These are phyloP conservation scores for Lasiosphaeris hirsuta DNA, from an alignment of 495 filamentous ascomycete genomes.

Conservation along the genomic window DNA sequence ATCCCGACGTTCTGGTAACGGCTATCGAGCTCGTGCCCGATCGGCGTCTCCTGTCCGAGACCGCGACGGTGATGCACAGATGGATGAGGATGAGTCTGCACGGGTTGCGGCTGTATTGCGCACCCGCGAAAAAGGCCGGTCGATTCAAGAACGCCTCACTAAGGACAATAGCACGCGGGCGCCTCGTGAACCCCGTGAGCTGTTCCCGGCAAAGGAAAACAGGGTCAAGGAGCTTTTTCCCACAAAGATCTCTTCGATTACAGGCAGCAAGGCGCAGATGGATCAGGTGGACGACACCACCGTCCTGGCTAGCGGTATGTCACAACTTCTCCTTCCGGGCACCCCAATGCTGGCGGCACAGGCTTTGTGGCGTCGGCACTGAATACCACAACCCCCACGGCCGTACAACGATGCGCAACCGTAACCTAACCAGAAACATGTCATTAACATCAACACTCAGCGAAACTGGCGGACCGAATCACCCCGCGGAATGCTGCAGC, in stretches of 20 bases:
- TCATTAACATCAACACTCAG: conserved; percentile 25
- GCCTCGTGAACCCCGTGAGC: conserved; percentile 39
- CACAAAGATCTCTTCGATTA: conserved; percentile 39
- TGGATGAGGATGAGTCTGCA: conserved; percentile 36
- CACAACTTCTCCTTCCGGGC: conserved; percentile 16
- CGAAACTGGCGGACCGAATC: conserved; percentile 41
- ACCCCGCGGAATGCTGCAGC: conserved; percentile 21
- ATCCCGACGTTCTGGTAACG: conserved; percentile 22
- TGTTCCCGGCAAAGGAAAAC: conserved; percentile 60
- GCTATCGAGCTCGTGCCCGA: conserved; percentile 54
- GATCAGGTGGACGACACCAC: conserved; percentile 44
- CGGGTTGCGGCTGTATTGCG: conserved; percentile 30
- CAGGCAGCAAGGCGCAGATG: conserved; percentile 34
- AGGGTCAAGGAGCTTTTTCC: conserved; percentile 69
- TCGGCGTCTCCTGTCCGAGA: conserved; percentile 69
- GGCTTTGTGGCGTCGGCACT: conserved; percentile 3
- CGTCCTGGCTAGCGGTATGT: conserved; percentile 39
- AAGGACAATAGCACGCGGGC: conserved; percentile 39
- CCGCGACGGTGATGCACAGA: conserved; percentile 54
- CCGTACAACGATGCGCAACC: not conserved
- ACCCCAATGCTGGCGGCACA: conserved; percentile 13
- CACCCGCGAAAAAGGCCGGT: conserved; percentile 45
- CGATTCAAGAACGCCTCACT: conserved; percentile 41
- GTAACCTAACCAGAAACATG: not conserved
- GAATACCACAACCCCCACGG: too few relatives aligned